A percentile compares a stretch with the other conserved stretches of the same genome.
These are phyloP conservation scores for Juglanconis oblonga DNA, from an alignment of 2,329 filamentous ascomycete genomes.

Conservation along the genomic window DNA sequence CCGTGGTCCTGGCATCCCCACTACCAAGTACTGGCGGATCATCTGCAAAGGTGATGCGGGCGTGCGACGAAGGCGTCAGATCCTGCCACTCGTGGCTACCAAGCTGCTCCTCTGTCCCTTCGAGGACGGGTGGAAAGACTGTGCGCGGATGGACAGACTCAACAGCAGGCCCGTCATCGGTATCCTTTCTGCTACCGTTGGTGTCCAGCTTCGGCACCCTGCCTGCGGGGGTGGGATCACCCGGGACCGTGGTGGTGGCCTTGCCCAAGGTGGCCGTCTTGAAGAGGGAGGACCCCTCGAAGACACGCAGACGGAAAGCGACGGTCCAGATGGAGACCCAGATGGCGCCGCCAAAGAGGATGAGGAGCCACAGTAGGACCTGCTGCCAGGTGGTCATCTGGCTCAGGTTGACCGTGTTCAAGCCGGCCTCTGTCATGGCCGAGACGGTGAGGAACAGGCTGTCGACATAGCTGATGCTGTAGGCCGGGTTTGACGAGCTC, in stretches of 20 bases:
- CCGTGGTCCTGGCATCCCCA: slow-evolving; percentile 1
- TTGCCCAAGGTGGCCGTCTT: slow-evolving; percentile 3
- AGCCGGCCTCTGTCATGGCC: slow-evolving; percentile 64
- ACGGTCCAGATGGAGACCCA: slow-evolving; percentile 66
- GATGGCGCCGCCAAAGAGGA: slow-evolving; percentile 65
- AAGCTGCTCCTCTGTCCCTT: neutral
- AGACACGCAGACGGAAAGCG: slow-evolving; percentile 56
- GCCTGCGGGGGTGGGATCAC: neutral
- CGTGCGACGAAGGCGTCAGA: neutral
- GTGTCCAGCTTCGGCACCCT: neutral
- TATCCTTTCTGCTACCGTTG: neutral
- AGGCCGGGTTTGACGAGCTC: slow-evolving; percentile 48
- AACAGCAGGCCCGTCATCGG: neutral
- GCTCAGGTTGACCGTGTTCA: slow-evolving; percentile 66
- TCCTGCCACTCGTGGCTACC: neutral
- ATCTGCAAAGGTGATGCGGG: slow-evolving; percentile 9
- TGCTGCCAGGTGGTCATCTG: slow-evolving; percentile 67
- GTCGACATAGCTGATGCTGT: slow-evolving; percentile 58
- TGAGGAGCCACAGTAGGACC: slow-evolving; percentile 60
- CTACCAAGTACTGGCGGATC: neutral
- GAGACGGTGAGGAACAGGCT: slow-evolving; percentile 65
- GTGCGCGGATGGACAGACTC: neutral
- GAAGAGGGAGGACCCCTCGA: slow-evolving; percentile 39
- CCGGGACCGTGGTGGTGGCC: slow-evolving; percentile 4
- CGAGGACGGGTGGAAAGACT: slow-evolving; percentile 1